Evolutionary conservation across 805 yeast genomes (phyloP), one percentile per base, ranked within the genome.

Genomic region (Nakazawaea anatomiae): DNA sequence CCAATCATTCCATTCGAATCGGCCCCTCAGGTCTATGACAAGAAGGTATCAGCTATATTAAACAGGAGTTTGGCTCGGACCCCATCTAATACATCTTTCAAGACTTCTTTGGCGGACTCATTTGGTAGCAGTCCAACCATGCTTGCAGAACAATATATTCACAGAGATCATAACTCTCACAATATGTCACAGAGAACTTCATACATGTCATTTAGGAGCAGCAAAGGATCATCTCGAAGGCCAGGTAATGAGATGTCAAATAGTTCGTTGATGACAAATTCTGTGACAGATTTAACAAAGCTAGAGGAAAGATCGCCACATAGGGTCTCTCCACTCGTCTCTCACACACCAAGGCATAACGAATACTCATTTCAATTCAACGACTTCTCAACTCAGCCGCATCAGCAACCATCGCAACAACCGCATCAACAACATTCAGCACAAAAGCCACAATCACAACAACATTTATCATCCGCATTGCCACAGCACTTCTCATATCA

Each of bases 1-100:
- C 69, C 71, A 28, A 64, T 74, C 4, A 71, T 75, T 25, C 79
- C 82, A n/a, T 73, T 75, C 55, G 90, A 85, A 55, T 79, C 86
- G 2, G 90, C 85, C 1, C 91, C 94, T 0, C 87, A 82, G 59
- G 76, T 87, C 0, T 87, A 87, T 60, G 95, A 87, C 61, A 85
- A 83, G 64, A 86, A 85, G 63, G 94, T 86, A 1, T 81, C 89
- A 31, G 77, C 81, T n/a, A 84, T 87, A 45, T 70, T 87, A 61
- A 86, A 85, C 60, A 71, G 85, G 55, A 84, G 89, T 55, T 71
- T 87, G 61, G 88, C 89, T 2, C 69, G 89, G 52, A 80, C 89
- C 0, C 83, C 85, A 14, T 85, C 95, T 0, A 84, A 84, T 46
- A 75, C 88, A 0, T 87, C 95, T 3, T 89, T 89, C 73, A 83